Percentiles rank a stretch among this genome's conserved stretches.
Evolutionary conservation across 2,329 filamentous ascomycete species (phyloP).

Genomic region (Paracamarosporium sp.): DNA sequence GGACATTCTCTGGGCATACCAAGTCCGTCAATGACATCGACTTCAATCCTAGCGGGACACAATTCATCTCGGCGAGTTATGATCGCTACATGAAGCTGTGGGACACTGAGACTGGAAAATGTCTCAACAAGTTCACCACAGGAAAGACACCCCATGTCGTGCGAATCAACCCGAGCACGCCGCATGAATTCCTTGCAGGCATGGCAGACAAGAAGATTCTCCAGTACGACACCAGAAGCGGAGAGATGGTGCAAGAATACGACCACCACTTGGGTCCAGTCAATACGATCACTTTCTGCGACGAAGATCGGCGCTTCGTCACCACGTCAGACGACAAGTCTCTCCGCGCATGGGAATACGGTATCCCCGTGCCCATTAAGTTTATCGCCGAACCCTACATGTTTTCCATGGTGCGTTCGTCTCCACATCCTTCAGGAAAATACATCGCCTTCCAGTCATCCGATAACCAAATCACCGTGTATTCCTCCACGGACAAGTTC

Average conservation of each 20-base stretch:
- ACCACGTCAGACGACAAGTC: slow-evolving; percentile 98
- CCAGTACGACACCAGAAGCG: slow-evolving; percentile 88
- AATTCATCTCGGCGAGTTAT: slow-evolving; percentile 90
- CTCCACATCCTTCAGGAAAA: slow-evolving; percentile 86
- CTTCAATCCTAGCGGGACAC: slow-evolving; percentile 82
- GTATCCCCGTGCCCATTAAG: slow-evolving; percentile 97
- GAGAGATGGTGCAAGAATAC: slow-evolving; percentile 92
- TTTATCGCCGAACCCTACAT: slow-evolving; percentile 98
- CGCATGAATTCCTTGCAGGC: slow-evolving; percentile 91
- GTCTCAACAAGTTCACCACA: slow-evolving; percentile 85
- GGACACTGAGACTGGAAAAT: slow-evolving; percentile 95
- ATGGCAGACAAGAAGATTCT: slow-evolving; percentile 99
- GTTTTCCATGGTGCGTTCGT: slow-evolving; percentile 90
- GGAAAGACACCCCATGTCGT: slow-evolving; percentile 96
- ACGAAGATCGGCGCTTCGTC: slow-evolving; percentile 94
- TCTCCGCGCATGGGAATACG: slow-evolving; percentile 96
- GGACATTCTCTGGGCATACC: slow-evolving; percentile 88
- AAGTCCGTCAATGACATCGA: slow-evolving; percentile 90
- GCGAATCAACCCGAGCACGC: slow-evolving; percentile 85
- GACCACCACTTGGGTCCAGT: slow-evolving; percentile 97
- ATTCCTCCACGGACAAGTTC: slow-evolving; percentile 93
- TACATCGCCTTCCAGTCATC: slow-evolving; percentile 92
- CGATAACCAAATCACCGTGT: slow-evolving; percentile 97
- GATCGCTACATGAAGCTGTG: slow-evolving; percentile 97
- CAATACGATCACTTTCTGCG: slow-evolving; percentile 97